Conservation (phyloP, 306 rosid species). For the Castanospermum australe region DNA sequence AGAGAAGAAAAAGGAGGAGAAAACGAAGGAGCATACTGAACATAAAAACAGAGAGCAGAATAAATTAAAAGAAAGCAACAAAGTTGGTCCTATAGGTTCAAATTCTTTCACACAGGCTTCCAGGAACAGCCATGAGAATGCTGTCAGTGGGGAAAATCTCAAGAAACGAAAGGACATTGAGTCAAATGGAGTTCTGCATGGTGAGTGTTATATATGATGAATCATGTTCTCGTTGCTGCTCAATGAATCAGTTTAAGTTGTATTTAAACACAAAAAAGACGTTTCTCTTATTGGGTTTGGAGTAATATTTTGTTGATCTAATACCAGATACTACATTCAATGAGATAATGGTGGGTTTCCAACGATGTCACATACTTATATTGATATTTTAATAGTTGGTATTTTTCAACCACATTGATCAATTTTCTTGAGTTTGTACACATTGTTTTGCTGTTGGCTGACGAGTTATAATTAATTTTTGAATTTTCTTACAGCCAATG, state of each 20-base stretch:
- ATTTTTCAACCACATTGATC: background rate
- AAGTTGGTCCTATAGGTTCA: conserved; percentile 34
- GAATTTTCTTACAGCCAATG: conserved; percentile 57
- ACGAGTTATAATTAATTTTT: conserved; percentile 31
- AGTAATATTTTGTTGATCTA: conserved; percentile 2
- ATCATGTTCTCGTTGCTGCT: conserved; percentile 16
- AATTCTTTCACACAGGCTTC: conserved; percentile 40
- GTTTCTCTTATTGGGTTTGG: conserved; percentile 9
- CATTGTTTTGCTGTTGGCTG: conserved; percentile 29
- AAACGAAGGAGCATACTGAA: conserved; percentile 32
- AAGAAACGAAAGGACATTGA: conserved; percentile 73
- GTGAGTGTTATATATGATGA: conserved; percentile 55
- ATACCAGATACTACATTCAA: conserved; percentile 2
- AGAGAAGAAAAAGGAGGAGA: conserved; percentile 61
- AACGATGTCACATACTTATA: background rate
- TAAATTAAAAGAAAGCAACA: conserved; percentile 51
- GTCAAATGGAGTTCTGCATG: conserved; percentile 67
- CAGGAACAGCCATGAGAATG: conserved; percentile 36
- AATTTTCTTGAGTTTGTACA: conserved; percentile 16
- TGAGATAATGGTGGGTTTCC: conserved; percentile 5
- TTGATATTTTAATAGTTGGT: background rate
- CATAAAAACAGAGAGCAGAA: conserved; percentile 31
- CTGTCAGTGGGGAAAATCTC: conserved; percentile 50
- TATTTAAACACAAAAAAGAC: conserved; percentile 17
- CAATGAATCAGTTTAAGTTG: conserved; percentile 11